Conservation (phyloP, 805 yeast species). For the Schwanniomyces vanrijiae region DNA sequence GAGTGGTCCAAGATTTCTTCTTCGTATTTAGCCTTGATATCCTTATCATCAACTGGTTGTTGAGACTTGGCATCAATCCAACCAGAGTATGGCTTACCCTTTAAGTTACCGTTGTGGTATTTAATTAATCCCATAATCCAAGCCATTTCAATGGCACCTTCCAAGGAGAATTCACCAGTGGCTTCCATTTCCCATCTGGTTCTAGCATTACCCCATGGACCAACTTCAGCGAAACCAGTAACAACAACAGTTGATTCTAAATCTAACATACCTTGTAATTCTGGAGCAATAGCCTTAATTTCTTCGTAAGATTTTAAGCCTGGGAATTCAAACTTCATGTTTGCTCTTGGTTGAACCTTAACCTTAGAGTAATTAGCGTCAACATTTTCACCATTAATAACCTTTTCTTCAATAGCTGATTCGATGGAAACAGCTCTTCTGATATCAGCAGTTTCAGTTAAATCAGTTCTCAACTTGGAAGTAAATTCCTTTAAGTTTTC, state of each 20-base stretch:
- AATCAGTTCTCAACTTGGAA: conserved; percentile 71
- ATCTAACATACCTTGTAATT: conserved; percentile 87
- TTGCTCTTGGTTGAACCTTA: conserved; percentile 87
- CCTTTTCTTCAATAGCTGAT: conserved; percentile 82
- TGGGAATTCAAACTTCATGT: conserved; percentile 94
- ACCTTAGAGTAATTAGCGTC: conserved; percentile 82
- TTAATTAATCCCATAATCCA: conserved; percentile 99
- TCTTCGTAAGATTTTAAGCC: conserved; percentile 73
- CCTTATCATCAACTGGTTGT: conserved; percentile 92
- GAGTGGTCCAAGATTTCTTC: conserved; percentile 83
- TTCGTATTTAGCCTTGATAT: conserved; percentile 90
- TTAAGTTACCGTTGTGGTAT: conserved; percentile 87
- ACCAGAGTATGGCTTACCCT: conserved; percentile 90
- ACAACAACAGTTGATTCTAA: conserved; percentile 90
- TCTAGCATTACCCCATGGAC: conserved; percentile 99
- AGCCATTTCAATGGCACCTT: conserved; percentile 98
- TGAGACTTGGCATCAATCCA: conserved; percentile 96
- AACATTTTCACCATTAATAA: conserved; percentile 83
- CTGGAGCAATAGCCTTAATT: conserved; percentile 65
- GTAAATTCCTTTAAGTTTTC: conserved; percentile 90
- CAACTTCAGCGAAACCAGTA: conserved; percentile 97
- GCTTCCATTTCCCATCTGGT: conserved; percentile 99
- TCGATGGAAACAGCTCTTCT: conserved; percentile 95
- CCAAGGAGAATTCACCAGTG: conserved; percentile 87
- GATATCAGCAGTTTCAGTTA: conserved; percentile 81